Percentiles rank a stretch among this genome's conserved stretches.
phyloP scores from a whole-genome alignment of 371 early-diverging fungal genomes.

The Synchytrium microbalum region DNA sequence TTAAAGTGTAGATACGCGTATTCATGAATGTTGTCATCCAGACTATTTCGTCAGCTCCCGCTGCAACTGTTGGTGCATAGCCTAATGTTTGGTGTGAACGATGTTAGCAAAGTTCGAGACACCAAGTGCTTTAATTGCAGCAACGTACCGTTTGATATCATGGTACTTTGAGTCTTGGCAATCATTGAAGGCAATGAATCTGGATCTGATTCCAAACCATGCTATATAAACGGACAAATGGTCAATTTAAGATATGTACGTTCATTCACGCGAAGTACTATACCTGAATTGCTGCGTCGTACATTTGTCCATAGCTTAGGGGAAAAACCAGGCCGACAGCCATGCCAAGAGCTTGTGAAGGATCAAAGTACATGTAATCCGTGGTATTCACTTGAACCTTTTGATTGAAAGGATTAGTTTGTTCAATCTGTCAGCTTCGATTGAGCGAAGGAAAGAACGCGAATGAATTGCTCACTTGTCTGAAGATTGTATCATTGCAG shows the following conservation, averaged over 20 bases:
- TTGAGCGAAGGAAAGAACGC: too few species aligned
- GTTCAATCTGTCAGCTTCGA: too few species aligned
- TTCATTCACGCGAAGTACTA: constrained; percentile 3
- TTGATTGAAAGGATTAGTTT: constrained; percentile 16
- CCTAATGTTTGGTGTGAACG: too few species aligned
- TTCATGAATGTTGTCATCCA: constrained; percentile 27
- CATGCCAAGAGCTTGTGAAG: constrained; percentile 19
- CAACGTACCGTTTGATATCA: too few species aligned
- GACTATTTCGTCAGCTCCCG: constrained; percentile 18
- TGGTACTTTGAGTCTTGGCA: constrained; percentile 1
- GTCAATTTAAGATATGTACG: background rate
- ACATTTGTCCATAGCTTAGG: constrained; percentile 26
- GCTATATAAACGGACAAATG: background rate
- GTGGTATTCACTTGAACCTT: constrained; percentile 22
- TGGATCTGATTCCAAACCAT: constrained; percentile 22
- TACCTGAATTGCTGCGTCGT: constrained; percentile 32
- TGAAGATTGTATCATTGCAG: too few species aligned
- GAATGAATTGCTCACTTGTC: too few species aligned
- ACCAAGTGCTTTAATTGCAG: too few species aligned
- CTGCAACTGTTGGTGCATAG: constrained; percentile 7
- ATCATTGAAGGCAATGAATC: constrained; percentile 15
- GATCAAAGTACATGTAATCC: constrained; percentile 26
- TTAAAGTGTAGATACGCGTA: constrained; percentile 20
- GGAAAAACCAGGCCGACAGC: constrained; percentile 17
- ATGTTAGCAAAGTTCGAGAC: too few species aligned